Evolutionary conservation across 2,329 filamentous ascomycete species (phyloP).

Genomic region (Botryotinia calthae): DNA sequence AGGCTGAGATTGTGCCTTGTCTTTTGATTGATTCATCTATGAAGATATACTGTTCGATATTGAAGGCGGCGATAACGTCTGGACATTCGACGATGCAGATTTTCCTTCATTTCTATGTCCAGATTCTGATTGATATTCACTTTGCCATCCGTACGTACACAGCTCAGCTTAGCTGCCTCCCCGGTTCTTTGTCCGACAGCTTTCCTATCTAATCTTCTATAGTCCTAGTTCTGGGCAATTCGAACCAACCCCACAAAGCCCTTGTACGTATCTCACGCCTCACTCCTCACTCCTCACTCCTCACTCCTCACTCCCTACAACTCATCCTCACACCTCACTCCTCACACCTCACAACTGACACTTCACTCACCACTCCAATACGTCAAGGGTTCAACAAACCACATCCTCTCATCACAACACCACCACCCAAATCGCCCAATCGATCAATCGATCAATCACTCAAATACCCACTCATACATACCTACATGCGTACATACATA

Average conservation of each 20-base stretch:
- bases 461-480: not conserved
- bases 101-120: too few species aligned
- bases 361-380: not conserved
- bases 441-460: not conserved
- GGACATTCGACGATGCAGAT: too few species aligned
- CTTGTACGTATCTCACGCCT: not conserved
- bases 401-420: not conserved
- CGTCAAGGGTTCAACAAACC: not conserved
- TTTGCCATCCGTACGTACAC: not conserved
- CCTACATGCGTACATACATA: not conserved
- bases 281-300: not conserved
- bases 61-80: not conserved
- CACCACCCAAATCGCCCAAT: not conserved
- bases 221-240: not conserved
- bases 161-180: not conserved
- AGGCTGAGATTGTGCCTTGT: conserved; percentile 12
- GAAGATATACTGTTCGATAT: not conserved
- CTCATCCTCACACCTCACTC: not conserved
- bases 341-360: not conserved
- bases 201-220: not conserved
- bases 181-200: not conserved
- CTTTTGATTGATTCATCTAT: not conserved
- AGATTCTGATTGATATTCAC: not conserved
- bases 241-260: not conserved
- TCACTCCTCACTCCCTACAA: not conserved